Evolutionary conservation across 805 yeast species (phyloP), one percentile per base, ranked within the genome.

Genomic region (Zygosaccharomyces kombuchaensis): DNA sequence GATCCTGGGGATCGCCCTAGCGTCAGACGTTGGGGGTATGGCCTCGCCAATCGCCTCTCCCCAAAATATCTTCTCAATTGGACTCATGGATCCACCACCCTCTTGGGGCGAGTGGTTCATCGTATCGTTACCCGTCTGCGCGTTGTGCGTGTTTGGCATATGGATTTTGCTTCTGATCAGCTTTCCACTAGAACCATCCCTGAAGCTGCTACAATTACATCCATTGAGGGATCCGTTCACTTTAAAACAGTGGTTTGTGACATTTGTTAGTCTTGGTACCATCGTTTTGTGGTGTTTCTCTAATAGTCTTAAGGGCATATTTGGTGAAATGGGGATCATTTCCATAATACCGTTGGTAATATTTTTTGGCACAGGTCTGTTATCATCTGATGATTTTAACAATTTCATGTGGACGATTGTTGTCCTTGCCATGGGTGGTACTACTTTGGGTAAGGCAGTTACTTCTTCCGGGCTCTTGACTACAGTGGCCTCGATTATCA

Each of bases 31-130:
- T 39, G 98, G 96, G 17, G 99, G 99, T 53, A 91, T 90, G 95
- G 84, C 96, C 0, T 87, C 96, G 3, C 99, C 99, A 6, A 91
- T 91, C 59, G 90, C 97, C 1, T 87, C 96, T 2, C 99, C 99
- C 1, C 99, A 91, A 62, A 91, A 91, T 65, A 87, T 91, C 51
- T 82, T 91, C 57, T 96, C 96, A 1, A 74, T 91, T 41, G 90
- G 87, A 46, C 72, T 83, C 55, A 91, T 91, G 98, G 74, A 73
- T 46, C 96, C 95, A 1, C 82, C 77, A 45, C 82, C 83, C 1
- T 80, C 84, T 7, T 91, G 99, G 99, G 82, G 83, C 9, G 85
- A 87, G 62, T 91, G 99, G 99, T 93, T 91, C 65, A 80, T 82
- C 6, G 78, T 91, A 37, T 79, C 96, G 0, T 66, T 90, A 14